A percentile compares a stretch with the other conserved stretches of the same genome.
phyloP scores from a whole-genome alignment of 148 eudicot species.

The Tetragonia tetragonoides region DNA sequence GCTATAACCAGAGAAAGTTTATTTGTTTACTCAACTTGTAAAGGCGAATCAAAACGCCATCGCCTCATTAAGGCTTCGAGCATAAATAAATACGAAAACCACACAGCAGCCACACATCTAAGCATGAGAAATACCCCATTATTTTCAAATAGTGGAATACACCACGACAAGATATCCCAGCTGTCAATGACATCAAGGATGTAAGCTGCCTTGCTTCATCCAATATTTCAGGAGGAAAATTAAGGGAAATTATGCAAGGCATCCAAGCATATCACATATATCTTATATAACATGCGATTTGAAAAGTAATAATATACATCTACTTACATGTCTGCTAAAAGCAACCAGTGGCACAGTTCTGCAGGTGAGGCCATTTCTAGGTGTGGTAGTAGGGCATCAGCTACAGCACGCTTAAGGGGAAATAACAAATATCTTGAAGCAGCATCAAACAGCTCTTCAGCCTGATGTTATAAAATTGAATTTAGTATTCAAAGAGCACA shows the following conservation, averaged over 20 bases:
- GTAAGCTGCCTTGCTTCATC: neutral
- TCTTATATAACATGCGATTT: neutral
- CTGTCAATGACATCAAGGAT: neutral
- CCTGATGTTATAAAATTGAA: slow-evolving; percentile 45
- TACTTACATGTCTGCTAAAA: slow-evolving; percentile 82
- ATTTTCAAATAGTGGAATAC: neutral
- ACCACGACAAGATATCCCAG: neutral
- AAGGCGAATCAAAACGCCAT: too few species aligned
- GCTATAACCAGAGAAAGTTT: too few species aligned
- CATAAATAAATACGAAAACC: neutral
- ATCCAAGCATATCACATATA: slow-evolving; percentile 7
- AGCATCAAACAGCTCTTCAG: slow-evolving; percentile 94
- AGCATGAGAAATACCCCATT: neutral
- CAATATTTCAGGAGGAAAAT: neutral
- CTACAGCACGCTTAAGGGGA: slow-evolving; percentile 96
- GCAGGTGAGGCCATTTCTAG: slow-evolving; percentile 78
- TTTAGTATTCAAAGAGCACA: neutral
- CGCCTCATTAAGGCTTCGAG: neutral
- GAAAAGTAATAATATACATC: neutral
- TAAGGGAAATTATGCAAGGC: neutral
- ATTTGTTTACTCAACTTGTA: too few species aligned
- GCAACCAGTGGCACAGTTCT: slow-evolving; percentile 90
- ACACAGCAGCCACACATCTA: neutral
- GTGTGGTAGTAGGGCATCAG: slow-evolving; percentile 84
- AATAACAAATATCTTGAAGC: slow-evolving; percentile 92